Percentiles rank a stretch among this genome's conserved stretches.
Conservation (phyloP, 441 rosid species). For the Pelargonium australe region DNA sequence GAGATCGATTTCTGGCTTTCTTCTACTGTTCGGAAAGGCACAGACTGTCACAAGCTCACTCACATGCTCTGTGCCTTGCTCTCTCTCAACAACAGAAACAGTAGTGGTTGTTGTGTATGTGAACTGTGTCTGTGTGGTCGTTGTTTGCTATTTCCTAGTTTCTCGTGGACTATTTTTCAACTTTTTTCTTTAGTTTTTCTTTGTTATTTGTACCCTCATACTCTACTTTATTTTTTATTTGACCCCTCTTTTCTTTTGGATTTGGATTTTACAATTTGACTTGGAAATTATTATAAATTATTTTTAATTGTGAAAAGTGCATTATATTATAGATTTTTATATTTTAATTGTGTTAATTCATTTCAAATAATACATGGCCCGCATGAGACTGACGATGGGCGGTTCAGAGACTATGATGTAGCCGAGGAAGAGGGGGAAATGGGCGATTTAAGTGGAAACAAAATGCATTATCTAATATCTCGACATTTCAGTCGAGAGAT, state of each 20-base stretch:
- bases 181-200: neutral
- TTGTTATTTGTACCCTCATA: neutral
- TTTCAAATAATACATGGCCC: too few relatives aligned
- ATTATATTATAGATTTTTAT: too few relatives aligned
- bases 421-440: too few relatives aligned
- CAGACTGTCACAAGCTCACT: neutral
- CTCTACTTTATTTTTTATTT: neutral
- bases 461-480: too few relatives aligned
- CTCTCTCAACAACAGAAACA: constrained; percentile 1
- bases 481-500: too few relatives aligned
- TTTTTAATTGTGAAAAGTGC: too few relatives aligned
- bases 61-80: constrained; percentile 8
- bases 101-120: neutral
- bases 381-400: too few relatives aligned
- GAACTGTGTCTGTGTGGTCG: constrained; percentile 6
- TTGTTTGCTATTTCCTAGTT: neutral
- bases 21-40: neutral
- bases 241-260: neutral
- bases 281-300: too few relatives aligned
- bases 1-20: constrained; percentile 5
- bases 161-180: constrained; percentile 8
- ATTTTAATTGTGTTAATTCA: too few relatives aligned
- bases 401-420: too few relatives aligned
- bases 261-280: too few relatives aligned
- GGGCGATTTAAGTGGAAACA: too few relatives aligned